These are phyloP conservation scores for Talaromyces thailandensis DNA, from an alignment of 495 filamentous ascomycete genomes.

Conservation along the genomic window DNA sequence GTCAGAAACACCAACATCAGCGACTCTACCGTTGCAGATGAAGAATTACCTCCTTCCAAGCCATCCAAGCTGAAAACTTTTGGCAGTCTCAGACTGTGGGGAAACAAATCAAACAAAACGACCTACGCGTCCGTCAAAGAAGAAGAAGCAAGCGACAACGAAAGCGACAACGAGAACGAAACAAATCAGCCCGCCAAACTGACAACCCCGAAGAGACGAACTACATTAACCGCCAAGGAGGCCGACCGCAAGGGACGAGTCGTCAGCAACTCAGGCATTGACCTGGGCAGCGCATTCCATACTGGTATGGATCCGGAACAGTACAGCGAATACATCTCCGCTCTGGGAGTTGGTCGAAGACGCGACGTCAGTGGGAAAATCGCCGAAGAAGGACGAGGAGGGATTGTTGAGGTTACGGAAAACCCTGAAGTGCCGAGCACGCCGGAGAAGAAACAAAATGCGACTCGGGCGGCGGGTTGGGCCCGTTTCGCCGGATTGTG, in stretches of 20 bases:
- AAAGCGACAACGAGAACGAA: slow-evolving; percentile 18
- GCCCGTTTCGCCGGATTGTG: slow-evolving; percentile 38
- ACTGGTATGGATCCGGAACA: slow-evolving; percentile 31
- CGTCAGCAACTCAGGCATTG: slow-evolving; percentile 44
- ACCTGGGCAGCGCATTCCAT: slow-evolving; percentile 30
- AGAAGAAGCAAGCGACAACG: slow-evolving; percentile 21
- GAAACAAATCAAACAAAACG: slow-evolving; percentile 2
- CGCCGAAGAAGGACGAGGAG: slow-evolving; percentile 72
- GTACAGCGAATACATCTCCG: slow-evolving; percentile 51
- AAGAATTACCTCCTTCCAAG: slow-evolving; percentile 21
- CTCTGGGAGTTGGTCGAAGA: slow-evolving; percentile 34
- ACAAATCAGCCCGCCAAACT: slow-evolving; percentile 8
- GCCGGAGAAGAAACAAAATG: slow-evolving; percentile 6
- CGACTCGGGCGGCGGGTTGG: slow-evolving; percentile 35
- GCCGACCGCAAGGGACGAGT: slow-evolving; percentile 38
- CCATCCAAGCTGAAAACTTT: slow-evolving; percentile 9
- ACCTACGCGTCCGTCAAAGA: slow-evolving; percentile 23
- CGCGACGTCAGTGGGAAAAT: slow-evolving; percentile 77
- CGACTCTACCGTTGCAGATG: slow-evolving; percentile 10
- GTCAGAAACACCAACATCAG: slow-evolving; percentile 14
- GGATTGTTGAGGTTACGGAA: slow-evolving; percentile 14
- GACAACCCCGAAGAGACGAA: slow-evolving; percentile 15
- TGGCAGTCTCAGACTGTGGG: slow-evolving; percentile 13
- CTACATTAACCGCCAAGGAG: slow-evolving; percentile 16
- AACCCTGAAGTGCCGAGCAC: not conserved